Evolutionary conservation across 257 asterid genomes (phyloP), one percentile per base, ranked within the genome.

Genomic region (Ballota nigra): DNA sequence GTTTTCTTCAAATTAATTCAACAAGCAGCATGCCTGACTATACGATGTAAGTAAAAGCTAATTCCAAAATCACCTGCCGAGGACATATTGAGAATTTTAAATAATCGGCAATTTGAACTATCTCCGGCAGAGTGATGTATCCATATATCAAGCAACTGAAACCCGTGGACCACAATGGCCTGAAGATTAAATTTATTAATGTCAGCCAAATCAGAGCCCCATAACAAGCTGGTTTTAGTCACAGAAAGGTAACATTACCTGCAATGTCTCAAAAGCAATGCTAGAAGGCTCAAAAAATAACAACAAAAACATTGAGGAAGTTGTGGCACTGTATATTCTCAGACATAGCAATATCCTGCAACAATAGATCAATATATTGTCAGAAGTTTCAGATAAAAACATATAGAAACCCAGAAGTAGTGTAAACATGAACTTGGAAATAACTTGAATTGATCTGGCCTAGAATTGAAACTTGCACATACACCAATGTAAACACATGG

Each of bases 121-220:
- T 84, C 95, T 73, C 84, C 85, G 10, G 87, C 89, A 26, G 92
- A 85, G 82, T 88, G 85, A 80, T 87, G 92, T 82, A 89, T 75
- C 92, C 91, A 90, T 83, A 92, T 82, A 76, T 92, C 98, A 68
- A 92, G 96, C 78, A 92, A 81, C 81, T 92, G 98, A 86, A 92
- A 90, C 63, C 98, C 97, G 73, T 92, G 97, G 74, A 90, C 93
- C 82, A 92, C 92, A 83, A 92, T 79, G 79, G 96, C 98, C 98
- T 92, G 77, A 75, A 80, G 53, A 73, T 61, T 68, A 70, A 55
- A 78, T 16, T 75, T 67, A 67, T 57, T 23, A 72, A 68, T 64
- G 77, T 84, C 51, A 84, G 70, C 23, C 26, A 77, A 72, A 26
- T 8, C 16, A 26, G 38, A 22, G 36, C 33, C 23, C 22, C 65